Evolutionary conservation across 2,329 filamentous ascomycete genomes (phyloP), one percentile per base, ranked within the genome.

Genomic region (Aspergillus fumigatiaffinis): DNA sequence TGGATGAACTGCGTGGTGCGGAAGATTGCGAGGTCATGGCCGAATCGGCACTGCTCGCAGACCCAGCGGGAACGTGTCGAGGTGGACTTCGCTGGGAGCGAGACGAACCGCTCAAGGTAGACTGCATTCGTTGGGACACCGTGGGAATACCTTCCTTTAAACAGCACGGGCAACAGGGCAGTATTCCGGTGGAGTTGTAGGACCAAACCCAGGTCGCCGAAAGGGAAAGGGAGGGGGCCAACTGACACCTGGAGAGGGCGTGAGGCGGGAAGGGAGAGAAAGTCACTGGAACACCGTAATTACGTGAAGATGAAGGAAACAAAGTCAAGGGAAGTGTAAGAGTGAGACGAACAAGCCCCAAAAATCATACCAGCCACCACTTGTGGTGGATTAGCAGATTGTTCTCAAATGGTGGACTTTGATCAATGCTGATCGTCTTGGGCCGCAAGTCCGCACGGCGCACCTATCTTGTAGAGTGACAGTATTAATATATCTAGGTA

Each of bases 1-100:
- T 82, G 49, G 84, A 86, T 8, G 88, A 89, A 29, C 82, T 80
- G 58, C 88, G 85, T 58, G 84, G 78, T 62, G 85, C 86, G 62
- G 84, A 78, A 56, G 78, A 74, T 56, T 77, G 81, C 35, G 87
- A 86, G 52, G 87, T 88, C 71, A 73, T 73, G 54, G 63, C 49
- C 51, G 62, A 63, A 49, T 69, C 66, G 72, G 55, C 82, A 80
- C 62, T 84, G 77, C 71, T 77, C 82, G 56, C 82, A 79, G 70
- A 64, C 26, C 63, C 63, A 25, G 66, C 66, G 44, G 65, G 62
- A 54, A 67, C 66, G 51, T 65, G 64, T 52, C 68, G 65, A 49
- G 63, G 63, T 49, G 68, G 63, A 84, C 81, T 66, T 81, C 83
- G 53, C 68, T 85, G 84, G 67, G 82, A 59, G 51, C 62, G 63